A percentile compares a stretch with the other conserved stretches of the same genome.
Evolutionary conservation across 176 grass and related monocot genomes (phyloP).

Genomic region (Elaeis guineensis): DNA sequence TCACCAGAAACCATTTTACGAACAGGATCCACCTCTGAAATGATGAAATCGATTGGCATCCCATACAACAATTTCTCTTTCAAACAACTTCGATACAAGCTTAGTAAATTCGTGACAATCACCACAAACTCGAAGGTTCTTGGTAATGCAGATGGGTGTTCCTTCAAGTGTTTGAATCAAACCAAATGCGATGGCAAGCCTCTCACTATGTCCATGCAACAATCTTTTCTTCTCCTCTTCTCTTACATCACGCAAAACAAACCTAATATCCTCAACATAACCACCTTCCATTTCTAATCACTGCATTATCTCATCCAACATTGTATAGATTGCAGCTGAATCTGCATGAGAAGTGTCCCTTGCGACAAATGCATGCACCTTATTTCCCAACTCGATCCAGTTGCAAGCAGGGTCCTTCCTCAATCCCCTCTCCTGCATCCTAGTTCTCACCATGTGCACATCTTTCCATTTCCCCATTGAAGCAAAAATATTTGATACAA

Average conservation of each 20-base stretch:
- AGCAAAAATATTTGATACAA: slow-evolving; percentile 68
- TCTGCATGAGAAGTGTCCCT: slow-evolving; percentile 42
- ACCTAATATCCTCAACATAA: slow-evolving; percentile 52
- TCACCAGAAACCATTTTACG: slow-evolving; percentile 61
- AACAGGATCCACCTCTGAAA: slow-evolving; percentile 54
- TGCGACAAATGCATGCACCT: slow-evolving; percentile 41
- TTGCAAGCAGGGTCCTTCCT: slow-evolving; percentile 74
- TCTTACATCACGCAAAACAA: slow-evolving; percentile 39
- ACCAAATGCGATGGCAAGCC: slow-evolving; percentile 45
- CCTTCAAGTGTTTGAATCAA: slow-evolving; percentile 33
- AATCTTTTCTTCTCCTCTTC: slow-evolving; percentile 51
- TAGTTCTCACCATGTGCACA: slow-evolving; percentile 43
- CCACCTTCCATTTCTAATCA: slow-evolving; percentile 36
- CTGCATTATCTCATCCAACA: slow-evolving; percentile 44
- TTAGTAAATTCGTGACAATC: slow-evolving; percentile 72
- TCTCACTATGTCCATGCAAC: slow-evolving; percentile 52
- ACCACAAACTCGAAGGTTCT: slow-evolving; percentile 53
- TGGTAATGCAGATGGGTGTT: slow-evolving; percentile 36
- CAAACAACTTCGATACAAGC: slow-evolving; percentile 38
- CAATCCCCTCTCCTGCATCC: slow-evolving; percentile 45
- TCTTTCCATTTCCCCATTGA: slow-evolving; percentile 65
- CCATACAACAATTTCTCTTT: slow-evolving; percentile 43
- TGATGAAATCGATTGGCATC: slow-evolving; percentile 70
- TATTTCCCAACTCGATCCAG: slow-evolving; percentile 62
- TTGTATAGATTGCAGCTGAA: slow-evolving; percentile 39